Conservation (phyloP, 495 filamentous ascomycete genomes). For the Apiosordaria backusii region DNA sequence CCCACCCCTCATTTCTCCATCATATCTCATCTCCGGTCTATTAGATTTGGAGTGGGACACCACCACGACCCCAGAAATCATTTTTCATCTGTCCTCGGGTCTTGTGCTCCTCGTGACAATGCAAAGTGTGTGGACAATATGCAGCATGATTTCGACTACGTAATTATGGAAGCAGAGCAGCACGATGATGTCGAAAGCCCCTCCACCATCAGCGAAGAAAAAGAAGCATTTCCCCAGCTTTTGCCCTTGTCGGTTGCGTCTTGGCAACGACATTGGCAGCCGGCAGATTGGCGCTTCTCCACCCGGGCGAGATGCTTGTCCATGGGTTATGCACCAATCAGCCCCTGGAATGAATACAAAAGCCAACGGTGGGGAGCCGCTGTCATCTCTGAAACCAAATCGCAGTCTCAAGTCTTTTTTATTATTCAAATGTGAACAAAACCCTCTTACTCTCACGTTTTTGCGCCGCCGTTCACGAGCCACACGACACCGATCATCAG, state of each 20-base stretch:
- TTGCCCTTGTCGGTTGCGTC: background rate
- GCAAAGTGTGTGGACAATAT: background rate
- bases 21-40: slow-evolving; percentile 5
- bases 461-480: too few relatives aligned
- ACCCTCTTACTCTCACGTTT: too few relatives aligned
- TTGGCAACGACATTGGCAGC: slow-evolving; percentile 5
- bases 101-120: background rate
- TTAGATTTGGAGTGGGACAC: slow-evolving; percentile 11
- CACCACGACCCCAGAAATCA: background rate
- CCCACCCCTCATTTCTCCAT: slow-evolving; percentile 8
- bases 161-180: slow-evolving; percentile 5
- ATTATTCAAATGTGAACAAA: background rate
- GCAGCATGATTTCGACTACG: background rate
- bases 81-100: background rate
- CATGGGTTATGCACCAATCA: background rate
- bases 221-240: slow-evolving; percentile 14
- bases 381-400: slow-evolving; percentile 8
- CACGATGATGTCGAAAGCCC: slow-evolving; percentile 1
- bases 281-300: slow-evolving; percentile 8
- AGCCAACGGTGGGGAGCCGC: background rate
- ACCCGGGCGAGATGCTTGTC: background rate
- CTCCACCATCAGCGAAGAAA: slow-evolving; percentile 1
- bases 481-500: background rate
- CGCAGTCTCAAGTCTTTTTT: background rate
- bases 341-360: background rate